These are phyloP conservation scores for Lepidium africanum DNA, from an alignment of 345 rosid genomes.

Conservation along the genomic window DNA sequence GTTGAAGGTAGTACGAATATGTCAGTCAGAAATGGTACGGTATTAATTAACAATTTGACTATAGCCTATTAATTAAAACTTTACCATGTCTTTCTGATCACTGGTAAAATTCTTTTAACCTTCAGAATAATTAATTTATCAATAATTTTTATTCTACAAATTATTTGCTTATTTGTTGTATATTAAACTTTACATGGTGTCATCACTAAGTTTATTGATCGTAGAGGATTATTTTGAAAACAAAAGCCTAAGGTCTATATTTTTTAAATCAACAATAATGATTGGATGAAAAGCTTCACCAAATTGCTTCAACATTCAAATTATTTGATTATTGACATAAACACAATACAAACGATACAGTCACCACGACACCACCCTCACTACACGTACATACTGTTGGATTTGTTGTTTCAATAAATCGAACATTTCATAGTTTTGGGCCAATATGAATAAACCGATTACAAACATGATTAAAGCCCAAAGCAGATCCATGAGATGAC, in stretches of 20 bases:
- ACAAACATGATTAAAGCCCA: no score
- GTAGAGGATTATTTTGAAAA: background rate
- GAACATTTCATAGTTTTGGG: conserved; percentile 3
- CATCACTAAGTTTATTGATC: background rate
- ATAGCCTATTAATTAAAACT: background rate
- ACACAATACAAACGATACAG: no score
- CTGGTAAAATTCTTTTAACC: no score
- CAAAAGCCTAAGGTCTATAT: background rate
- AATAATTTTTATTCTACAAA: background rate
- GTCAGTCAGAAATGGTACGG: background rate
- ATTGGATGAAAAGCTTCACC: no score
- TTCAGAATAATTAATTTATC: no score
- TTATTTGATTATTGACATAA: background rate
- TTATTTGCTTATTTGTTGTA: background rate
- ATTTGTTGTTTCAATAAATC: background rate
- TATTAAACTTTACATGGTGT: background rate
- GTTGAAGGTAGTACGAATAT: background rate
- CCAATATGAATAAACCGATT: background rate
- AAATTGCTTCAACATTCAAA: no score
- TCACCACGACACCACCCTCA: no score
- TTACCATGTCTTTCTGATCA: background rate
- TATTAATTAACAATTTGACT: background rate
- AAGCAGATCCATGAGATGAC: no score
- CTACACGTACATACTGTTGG: background rate
- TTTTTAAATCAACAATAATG: no score